phyloP scores from a whole-genome alignment of 2,329 filamentous ascomycete genomes.

The Orbilia quercus region DNA sequence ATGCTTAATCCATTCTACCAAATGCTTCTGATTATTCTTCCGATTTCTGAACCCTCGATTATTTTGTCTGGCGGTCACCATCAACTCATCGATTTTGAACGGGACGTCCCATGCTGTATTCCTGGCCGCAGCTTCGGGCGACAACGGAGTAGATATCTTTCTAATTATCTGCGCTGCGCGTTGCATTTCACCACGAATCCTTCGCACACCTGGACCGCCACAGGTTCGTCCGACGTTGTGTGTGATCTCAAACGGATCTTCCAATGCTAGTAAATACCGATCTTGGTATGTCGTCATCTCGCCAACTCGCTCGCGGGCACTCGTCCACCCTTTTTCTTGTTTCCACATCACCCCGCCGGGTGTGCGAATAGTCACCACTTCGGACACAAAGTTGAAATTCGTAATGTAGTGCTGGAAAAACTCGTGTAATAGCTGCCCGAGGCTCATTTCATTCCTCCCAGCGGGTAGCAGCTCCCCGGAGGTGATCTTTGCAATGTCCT shows the following conservation, averaged over 20 bases:
- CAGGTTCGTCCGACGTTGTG: conserved; percentile 86
- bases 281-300: conserved; percentile 58
- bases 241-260: conserved; percentile 88
- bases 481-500: conserved; percentile 74
- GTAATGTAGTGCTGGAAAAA: conserved; percentile 91
- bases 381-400: conserved; percentile 80
- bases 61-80: conserved; percentile 37
- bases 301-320: conserved; percentile 72
- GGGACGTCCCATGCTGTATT: conserved; percentile 35
- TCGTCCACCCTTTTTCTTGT: conserved; percentile 83
- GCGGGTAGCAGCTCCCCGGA: conserved; percentile 44
- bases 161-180: conserved; percentile 59
- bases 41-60: conserved; percentile 48
- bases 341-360: conserved; percentile 77
- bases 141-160: conserved; percentile 29
- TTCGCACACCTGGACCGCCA: conserved; percentile 57
- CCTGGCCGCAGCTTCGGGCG: conserved; percentile 13
- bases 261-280: conserved; percentile 85
- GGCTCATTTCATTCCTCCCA: conserved; percentile 72
- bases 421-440: conserved; percentile 78
- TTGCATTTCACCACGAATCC: conserved; percentile 59
- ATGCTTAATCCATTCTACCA: conserved; percentile 48
- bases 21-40: conserved; percentile 47
- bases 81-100: conserved; percentile 33
- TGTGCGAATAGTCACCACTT: conserved; percentile 81